Evolutionary conservation across 2,329 filamentous ascomycete genomes (phyloP), one percentile per base, ranked within the genome.

Genomic region (Fusarium sp.): DNA sequence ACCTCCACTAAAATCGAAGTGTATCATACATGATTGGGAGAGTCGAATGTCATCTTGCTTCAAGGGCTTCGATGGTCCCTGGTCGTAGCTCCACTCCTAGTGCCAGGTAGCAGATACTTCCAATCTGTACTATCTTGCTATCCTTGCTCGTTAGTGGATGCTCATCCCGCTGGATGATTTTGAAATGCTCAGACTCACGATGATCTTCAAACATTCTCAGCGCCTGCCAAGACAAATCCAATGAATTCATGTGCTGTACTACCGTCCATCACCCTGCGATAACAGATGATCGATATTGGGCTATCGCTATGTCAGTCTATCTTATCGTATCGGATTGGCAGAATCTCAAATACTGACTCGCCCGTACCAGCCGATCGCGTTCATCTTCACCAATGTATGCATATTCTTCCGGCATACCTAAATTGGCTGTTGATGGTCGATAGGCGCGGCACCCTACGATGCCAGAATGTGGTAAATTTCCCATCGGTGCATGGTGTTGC

Each of bases 21-120:
- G 56, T 47, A 45, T 24, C 40, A 49, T 51, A 26, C 62, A 53
- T 75, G 62, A 74, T 75, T 75, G 73, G 73, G 23, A 43, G 50
- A 40, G 38, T 58, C 39, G 67, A 67, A 73, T 76, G 75, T 74
- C 75, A 75, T 77, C 71, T 67, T 76, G 67, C 72, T 71, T 72
- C 51, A 56, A 59, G 64, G 55, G 59, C 65, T 67, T 66, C 42
- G 51, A 57, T 61, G 50, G 48, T 61, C 66, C 70, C 69, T 73
- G 61, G 67, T 68, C 51, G 28, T 50, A 42, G 66, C 51, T 53
- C 70, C 63, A 68, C 57, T 50, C 43, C 49, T 26, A 39, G 57
- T 60, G 51, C 57, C 52, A 71, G 55, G 69, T 70, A 69, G 45
- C 39, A 24, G 58, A 45, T 69, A 69, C 66, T 67, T 69, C 9